A percentile compares a stretch with the other conserved stretches of the same genome.
These are phyloP conservation scores for Peterozyma toletana DNA, from an alignment of 805 yeast genomes.

Conservation along the genomic window DNA sequence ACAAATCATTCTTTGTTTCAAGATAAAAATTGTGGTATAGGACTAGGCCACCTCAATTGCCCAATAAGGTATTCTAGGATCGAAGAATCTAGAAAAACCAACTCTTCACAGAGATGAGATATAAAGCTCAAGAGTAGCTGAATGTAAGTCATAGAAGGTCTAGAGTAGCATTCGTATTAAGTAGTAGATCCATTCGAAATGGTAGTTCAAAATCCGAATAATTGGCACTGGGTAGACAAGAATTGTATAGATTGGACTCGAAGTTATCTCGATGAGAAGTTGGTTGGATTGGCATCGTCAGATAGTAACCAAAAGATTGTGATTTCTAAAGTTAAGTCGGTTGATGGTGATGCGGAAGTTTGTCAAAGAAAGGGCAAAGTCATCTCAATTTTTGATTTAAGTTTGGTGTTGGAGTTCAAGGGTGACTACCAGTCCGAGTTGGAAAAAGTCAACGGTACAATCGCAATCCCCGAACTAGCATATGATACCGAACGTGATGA, in stretches of 20 bases:
- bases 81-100: no score
- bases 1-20: no score
- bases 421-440: conserved; percentile 36
- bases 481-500: conserved; percentile 86
- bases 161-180: no score
- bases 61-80: no score
- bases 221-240: conserved; percentile 99
- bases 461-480: conserved; percentile 86
- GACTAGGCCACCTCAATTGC: no score
- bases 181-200: conserved; percentile 25
- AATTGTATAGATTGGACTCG: conserved; percentile 92
- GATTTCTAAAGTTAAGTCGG: conserved; percentile 40
- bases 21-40: no score
- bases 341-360: conserved; percentile 96
- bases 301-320: conserved; percentile 22
- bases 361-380: conserved; percentile 96
- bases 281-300: conserved; percentile 37
- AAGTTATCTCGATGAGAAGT: conserved; percentile 58
- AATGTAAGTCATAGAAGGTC: no score
- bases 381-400: conserved; percentile 81
- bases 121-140: no score
- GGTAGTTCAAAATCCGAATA: conserved; percentile 96
- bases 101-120: no score
- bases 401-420: conserved; percentile 49
- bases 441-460: conserved; percentile 55